Percentiles rank a stretch among this genome's conserved stretches.
These are phyloP conservation scores for Mycena venus DNA, from an alignment of 768 basidiomycete species.

Conservation along the genomic window DNA sequence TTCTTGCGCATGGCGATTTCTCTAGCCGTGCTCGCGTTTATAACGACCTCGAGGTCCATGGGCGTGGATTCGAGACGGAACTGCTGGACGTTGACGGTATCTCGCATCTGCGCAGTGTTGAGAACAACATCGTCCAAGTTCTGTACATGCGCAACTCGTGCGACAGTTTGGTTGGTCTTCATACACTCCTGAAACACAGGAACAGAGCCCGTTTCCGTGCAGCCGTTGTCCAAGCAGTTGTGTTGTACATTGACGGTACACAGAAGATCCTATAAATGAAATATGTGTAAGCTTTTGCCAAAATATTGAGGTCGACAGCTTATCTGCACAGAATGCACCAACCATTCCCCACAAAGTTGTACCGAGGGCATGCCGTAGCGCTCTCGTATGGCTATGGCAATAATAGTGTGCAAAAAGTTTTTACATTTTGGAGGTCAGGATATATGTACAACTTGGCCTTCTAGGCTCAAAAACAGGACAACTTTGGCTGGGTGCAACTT, in stretches of 20 bases:
- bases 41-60: neutral
- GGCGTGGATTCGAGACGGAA: constrained; percentile 14
- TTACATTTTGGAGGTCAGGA: no score
- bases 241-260: constrained; percentile 44
- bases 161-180: neutral
- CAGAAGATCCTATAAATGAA: constrained; percentile 31
- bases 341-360: neutral
- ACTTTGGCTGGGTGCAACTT: no score
- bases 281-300: no score
- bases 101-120: constrained; percentile 44
- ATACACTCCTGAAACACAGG: constrained; percentile 37
- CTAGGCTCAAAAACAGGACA: no score
- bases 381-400: no score
- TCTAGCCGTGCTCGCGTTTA: neutral
- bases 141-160: neutral
- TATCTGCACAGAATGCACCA: neutral
- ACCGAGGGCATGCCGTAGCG: constrained; percentile 2
- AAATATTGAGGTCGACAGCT: no score
- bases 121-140: constrained; percentile 31
- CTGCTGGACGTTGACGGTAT: constrained; percentile 34
- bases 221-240: constrained; percentile 36
- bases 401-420: no score
- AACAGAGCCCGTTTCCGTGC: constrained; percentile 15
- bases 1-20: neutral
- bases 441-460: no score